Evolutionary conservation across 2,329 filamentous ascomycete species (phyloP), one percentile per base, ranked within the genome.

Genomic region (Alternaria solani): DNA sequence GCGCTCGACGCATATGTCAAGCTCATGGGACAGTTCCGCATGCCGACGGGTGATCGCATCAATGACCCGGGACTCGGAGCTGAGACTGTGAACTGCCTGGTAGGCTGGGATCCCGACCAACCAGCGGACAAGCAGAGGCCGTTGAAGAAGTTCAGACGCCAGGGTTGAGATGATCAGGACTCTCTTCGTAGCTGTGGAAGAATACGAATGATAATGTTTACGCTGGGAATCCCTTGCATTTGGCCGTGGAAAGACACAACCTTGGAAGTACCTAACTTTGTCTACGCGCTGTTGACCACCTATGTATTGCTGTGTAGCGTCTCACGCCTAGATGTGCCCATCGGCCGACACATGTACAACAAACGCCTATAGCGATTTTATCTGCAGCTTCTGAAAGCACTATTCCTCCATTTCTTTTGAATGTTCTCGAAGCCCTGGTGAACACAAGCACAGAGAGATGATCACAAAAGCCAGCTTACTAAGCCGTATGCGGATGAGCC

Each of bases 11-110:
- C 66, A 11, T 70, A 73, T 49, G 61, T 71, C 14, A 72, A 75
- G 58, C 47, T 74, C 39, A 69, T 59, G 23, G 69, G 69, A 5
- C 61, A 63, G 14, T 74, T 70, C 39, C 59, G 59, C 16, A 61
- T 49, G 47, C 71, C 71, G 8, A 56, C 39, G 16, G 71, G 70
- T 3, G 48, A 59, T 18, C 60, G 64, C 8, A 75, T 75, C 55
- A 74, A 75, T 32, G 71, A 73, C 51, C 66, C 68, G 5, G 72
- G 71, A 7, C 58, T 66, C 39, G 72, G 72, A 2, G 67, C 69
- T 7, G 71, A 74, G 56, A 73, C 72, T 9, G 72, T 73, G 11
- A 75, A 74, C 42, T 75, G 72, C 23, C 59, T 73, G 26, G 72
- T 75, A 8, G 71, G 72, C 1, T 67, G 65, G 59, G 70, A 75